These are phyloP conservation scores for Paecilomyces dactylethromorphus DNA, from an alignment of 2,329 filamentous ascomycete species.

Conservation along the genomic window DNA sequence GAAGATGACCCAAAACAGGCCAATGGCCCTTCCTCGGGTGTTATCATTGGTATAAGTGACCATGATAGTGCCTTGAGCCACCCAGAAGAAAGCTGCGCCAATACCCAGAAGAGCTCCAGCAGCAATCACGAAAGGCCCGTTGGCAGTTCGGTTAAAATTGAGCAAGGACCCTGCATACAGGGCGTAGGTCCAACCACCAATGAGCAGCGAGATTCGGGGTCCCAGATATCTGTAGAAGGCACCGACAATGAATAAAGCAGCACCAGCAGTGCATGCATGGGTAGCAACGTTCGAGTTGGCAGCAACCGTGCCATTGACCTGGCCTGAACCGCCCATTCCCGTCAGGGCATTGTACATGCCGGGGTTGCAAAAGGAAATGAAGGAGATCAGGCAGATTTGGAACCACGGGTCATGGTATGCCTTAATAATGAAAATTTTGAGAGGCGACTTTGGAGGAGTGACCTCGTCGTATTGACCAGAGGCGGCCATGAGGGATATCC, in stretches of 20 bases:
- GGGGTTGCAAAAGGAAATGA: conserved; percentile 36
- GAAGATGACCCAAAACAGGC: conserved; percentile 29
- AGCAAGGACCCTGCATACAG: conserved; percentile 27
- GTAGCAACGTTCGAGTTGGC: conserved; percentile 31
- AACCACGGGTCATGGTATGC: conserved; percentile 34
- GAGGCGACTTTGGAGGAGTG: too few species aligned
- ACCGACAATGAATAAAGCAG: too few species aligned
- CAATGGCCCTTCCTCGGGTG: conserved; percentile 25
- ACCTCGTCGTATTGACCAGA: too few species aligned
- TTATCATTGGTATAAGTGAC: conserved; percentile 29
- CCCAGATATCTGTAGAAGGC: too few species aligned
- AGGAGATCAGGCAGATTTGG: conserved; percentile 33
- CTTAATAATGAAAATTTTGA: too few species aligned
- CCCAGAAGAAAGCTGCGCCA: conserved; percentile 30
- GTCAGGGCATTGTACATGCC: conserved; percentile 33
- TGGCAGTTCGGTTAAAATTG: too few species aligned
- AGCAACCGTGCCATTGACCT: conserved; percentile 28
- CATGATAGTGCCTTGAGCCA: conserved; percentile 34
- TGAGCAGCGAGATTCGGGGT: conserved; percentile 25
- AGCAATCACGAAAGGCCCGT: conserved; percentile 29
- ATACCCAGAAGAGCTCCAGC: conserved; percentile 29
- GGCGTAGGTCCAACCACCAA: conserved; percentile 31
- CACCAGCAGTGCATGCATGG: too few species aligned
- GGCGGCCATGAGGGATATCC: too few species aligned
- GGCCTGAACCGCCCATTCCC: conserved; percentile 29